phyloP scores from a whole-genome alignment of 345 rosid genomes.

The Arabidopsis arenosa region DNA sequence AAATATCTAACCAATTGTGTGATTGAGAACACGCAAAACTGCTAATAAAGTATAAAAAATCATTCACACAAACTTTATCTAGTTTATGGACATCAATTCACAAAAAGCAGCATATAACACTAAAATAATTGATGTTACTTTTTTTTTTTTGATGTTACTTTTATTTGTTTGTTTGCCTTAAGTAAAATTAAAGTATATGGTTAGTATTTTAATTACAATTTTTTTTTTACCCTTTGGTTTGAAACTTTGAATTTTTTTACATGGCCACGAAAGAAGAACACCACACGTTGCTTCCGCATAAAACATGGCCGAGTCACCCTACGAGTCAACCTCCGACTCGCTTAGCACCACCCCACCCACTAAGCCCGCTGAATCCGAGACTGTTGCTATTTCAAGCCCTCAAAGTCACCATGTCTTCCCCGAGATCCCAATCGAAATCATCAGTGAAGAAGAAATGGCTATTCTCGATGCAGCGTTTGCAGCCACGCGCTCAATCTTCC shows the following conservation, averaged over 20 bases:
- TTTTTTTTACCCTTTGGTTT: neutral
- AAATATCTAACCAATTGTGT: neutral
- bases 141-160: neutral
- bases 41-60: neutral
- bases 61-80: slow-evolving; percentile 4
- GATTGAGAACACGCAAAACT: neutral
- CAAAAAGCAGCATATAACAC: neutral
- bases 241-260: too few relatives aligned
- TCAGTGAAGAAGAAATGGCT: slow-evolving; percentile 91
- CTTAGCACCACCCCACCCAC: slow-evolving; percentile 35
- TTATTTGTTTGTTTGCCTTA: neutral
- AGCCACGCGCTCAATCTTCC: slow-evolving; percentile 53
- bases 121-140: neutral
- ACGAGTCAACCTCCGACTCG: slow-evolving; percentile 44
- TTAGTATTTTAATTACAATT: neutral
- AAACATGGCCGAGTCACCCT: slow-evolving; percentile 56
- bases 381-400: slow-evolving; percentile 23
- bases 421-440: slow-evolving; percentile 73
- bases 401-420: slow-evolving; percentile 7
- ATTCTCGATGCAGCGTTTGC: slow-evolving; percentile 69
- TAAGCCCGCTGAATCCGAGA: slow-evolving; percentile 28
- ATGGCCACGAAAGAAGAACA: slow-evolving; percentile 8
- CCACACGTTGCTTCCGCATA: slow-evolving; percentile 25
- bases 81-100: slow-evolving; percentile 11
- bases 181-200: neutral